Base-by-base conservation (phyloP, 1,284 basidiomycete genomes). In the Cryptococcus hybrid region DNA sequence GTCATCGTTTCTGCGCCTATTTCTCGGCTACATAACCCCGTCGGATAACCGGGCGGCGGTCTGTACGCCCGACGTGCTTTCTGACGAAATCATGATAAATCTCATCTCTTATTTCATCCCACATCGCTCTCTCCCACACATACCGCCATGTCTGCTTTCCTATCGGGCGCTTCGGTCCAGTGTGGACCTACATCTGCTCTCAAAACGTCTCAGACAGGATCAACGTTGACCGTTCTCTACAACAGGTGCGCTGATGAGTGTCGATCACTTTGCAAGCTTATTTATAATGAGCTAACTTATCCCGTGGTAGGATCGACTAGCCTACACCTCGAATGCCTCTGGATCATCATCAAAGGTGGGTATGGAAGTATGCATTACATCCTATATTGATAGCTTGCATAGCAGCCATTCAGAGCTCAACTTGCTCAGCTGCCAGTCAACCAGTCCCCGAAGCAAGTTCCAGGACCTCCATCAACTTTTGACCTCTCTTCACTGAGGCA, bases 101-200 rank as follows among this genome's bases (percentile, higher is more conserved):
- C 18, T 18, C 18, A 18, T 18, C 18, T 18, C 18, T 18, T 18
- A 18, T 18, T 18, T 18, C 18, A 18, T 18, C 18, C 18, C 18
- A 18, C 18, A 18, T 18, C 18, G 18, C 18, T 18, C 43, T 44
- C 43, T 44, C 24, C 9, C 39, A 42, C n/a, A 30, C 47, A 48
- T 9, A 35, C 3, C 12, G 36, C 47, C 42, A 75, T 75, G 73
- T 65, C 71, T 13, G 52, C 63, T 15, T 75, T 74, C 57, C 50
- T 75, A 3, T 61, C 62, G 4, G 74, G 71, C 13, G 67, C 64
- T 3, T 69, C 57, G 1, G 65, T 68, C 8, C 70, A 74, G 9
- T 74, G 74, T 56, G 72, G 72, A 0, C 74, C 74, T 5, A 58
- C 59, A 6, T 69, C 63, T 49, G 70, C 67, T 2, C 60, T 76